Conservation (phyloP, 192 early-diverging fungal genomes). For the Geranomyces variabilis region DNA sequence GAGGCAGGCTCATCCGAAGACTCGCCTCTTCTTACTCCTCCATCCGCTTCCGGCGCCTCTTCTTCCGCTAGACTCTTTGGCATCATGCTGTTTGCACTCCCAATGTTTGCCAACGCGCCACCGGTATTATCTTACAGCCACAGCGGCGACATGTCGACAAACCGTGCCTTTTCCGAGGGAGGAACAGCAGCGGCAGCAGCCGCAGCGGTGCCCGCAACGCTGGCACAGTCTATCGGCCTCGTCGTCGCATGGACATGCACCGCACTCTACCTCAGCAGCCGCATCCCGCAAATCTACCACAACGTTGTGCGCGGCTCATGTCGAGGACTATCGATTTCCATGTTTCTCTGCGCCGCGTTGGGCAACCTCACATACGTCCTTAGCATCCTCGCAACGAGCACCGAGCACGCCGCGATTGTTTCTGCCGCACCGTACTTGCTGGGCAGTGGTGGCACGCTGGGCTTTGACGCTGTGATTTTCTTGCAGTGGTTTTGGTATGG, state of each 20-base stretch:
- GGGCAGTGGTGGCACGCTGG: slow-evolving; percentile 35
- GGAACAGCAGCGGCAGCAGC: not conserved
- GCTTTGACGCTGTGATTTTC: slow-evolving; percentile 38
- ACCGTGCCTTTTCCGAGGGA: not conserved
- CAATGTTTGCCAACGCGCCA: not conserved
- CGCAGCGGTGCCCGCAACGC: not conserved
- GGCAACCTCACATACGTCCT: slow-evolving; percentile 70
- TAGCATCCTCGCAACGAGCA: slow-evolving; percentile 52
- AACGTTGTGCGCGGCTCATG: slow-evolving; percentile 66
- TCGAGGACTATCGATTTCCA: slow-evolving; percentile 70
- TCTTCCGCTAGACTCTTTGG: slow-evolving; percentile 2
- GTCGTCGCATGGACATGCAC: slow-evolving; percentile 73
- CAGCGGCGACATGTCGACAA: not conserved
- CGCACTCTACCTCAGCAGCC: slow-evolving; percentile 65
- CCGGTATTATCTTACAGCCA: too few relatives aligned
- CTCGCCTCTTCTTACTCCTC: slow-evolving; percentile 11
- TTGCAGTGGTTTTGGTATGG: slow-evolving; percentile 23
- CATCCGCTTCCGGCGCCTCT: not conserved
- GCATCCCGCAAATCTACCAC: slow-evolving; percentile 76
- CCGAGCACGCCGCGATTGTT: slow-evolving; percentile 26
- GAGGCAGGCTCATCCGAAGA: not conserved
- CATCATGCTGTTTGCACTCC: slow-evolving; percentile 1
- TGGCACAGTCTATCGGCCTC: slow-evolving; percentile 44
- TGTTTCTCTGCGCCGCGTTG: slow-evolving; percentile 75
- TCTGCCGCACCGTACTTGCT: slow-evolving; percentile 36